These are phyloP conservation scores for Pseudogymnoascus verrucosus DNA, from an alignment of 2,329 filamentous ascomycete genomes.

Conservation along the genomic window DNA sequence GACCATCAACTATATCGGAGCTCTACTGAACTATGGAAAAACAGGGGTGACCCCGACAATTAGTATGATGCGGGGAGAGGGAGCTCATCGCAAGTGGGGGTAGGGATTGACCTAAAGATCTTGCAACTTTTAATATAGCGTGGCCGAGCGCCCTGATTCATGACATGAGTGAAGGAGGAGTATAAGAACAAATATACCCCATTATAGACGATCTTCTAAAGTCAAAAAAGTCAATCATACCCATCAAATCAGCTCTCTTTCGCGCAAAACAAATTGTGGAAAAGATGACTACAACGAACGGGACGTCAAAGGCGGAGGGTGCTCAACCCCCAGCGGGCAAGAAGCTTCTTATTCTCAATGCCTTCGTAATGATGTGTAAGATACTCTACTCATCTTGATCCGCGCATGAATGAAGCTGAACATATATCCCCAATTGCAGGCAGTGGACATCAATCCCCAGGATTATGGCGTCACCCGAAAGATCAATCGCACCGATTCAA, in stretches of 20 bases:
- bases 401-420: not conserved
- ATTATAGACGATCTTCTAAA: not conserved
- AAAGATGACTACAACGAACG: not conserved
- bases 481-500: conserved; percentile 57
- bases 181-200: not conserved
- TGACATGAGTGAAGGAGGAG: not conserved
- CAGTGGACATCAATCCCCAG: conserved; percentile 45
- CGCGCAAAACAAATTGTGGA: not conserved
- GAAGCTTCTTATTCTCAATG: conserved; percentile 42
- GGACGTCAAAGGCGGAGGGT: not conserved
- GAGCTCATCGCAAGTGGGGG: not conserved
- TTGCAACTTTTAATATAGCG: not conserved
- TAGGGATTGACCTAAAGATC: not conserved
- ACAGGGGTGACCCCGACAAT: not conserved
- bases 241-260: not conserved
- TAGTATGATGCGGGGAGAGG: not conserved
- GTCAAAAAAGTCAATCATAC: not conserved
- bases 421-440: conserved; percentile 31
- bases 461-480: conserved; percentile 55
- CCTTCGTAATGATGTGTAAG: conserved; percentile 42
- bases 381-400: conserved; percentile 4
- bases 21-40: not conserved
- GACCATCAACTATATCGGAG: not conserved
- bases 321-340: conserved; percentile 15
- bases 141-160: no score